These are phyloP conservation scores for Pseudofabraea citricarpa DNA, from an alignment of 2,329 filamentous ascomycete genomes.

Conservation along the genomic window DNA sequence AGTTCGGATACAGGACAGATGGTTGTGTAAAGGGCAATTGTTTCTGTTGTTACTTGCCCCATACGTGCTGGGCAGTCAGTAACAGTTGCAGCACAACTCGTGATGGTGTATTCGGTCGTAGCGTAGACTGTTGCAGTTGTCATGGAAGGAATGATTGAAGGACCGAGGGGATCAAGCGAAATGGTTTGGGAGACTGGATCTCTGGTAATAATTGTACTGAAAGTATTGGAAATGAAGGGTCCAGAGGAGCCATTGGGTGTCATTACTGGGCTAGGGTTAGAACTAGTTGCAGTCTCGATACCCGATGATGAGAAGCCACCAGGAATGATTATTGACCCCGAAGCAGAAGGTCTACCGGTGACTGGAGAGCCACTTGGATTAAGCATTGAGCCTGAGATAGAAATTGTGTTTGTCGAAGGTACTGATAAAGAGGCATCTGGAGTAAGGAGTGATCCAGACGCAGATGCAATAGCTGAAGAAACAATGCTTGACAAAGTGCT, in stretches of 20 bases:
- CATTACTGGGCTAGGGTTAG: no score
- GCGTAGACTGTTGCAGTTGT: conserved; percentile 4
- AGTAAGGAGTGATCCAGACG: neutral
- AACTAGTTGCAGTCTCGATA: no score
- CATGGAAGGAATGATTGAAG: neutral
- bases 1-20: conserved; percentile 23
- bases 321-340: no score
- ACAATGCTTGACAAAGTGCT: neutral
- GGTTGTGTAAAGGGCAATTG: conserved; percentile 25
- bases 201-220: neutral
- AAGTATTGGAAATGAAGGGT: neutral
- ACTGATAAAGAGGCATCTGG: neutral
- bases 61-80: conserved; percentile 3
- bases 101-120: conserved; percentile 1
- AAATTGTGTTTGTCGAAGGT: neutral
- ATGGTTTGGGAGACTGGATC: neutral
- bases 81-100: conserved; percentile 3
- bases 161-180: neutral
- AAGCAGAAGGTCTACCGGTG: no score
- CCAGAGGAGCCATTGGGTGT: no score
- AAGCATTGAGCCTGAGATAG: neutral
- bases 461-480: neutral
- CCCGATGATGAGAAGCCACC: no score
- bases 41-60: conserved; percentile 24
- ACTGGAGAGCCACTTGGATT: neutral